These are phyloP conservation scores for Phytopythium cucurbitacearum DNA, from an alignment of 352 stramenopile genomes.

Conservation along the genomic window DNA sequence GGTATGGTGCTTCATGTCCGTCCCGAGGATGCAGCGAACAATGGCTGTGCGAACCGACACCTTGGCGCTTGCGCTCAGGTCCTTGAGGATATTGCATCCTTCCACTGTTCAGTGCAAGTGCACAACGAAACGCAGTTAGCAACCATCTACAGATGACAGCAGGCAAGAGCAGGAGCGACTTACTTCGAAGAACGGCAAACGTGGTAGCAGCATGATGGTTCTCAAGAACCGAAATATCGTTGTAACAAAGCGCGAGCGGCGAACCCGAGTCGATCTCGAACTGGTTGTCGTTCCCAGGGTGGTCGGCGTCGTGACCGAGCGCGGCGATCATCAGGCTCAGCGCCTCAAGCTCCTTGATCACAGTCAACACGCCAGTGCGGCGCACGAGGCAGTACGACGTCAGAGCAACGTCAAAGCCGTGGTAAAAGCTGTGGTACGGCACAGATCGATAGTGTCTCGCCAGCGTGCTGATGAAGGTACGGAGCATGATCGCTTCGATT, in stretches of 20 bases:
- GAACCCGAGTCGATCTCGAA: constrained; percentile 85
- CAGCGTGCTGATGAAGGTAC: constrained; percentile 50
- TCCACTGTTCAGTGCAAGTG: constrained; percentile 16
- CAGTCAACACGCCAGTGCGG: constrained; percentile 36
- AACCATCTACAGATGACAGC: background rate
- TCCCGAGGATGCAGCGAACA: constrained; percentile 74
- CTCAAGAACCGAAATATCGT: constrained; percentile 87
- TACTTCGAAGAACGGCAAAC: constrained; percentile 55
- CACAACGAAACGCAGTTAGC: constrained; percentile 7
- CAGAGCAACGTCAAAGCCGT: constrained; percentile 78
- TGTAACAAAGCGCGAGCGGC: constrained; percentile 81
- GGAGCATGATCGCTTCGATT: constrained; percentile 42
- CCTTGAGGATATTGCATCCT: constrained; percentile 56
- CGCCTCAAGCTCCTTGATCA: constrained; percentile 75
- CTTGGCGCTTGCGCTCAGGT: constrained; percentile 40
- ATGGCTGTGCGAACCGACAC: constrained; percentile 50
- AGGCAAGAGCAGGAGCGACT: constrained; percentile 7
- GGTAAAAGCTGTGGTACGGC: constrained; percentile 86
- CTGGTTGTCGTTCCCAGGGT: constrained; percentile 87
- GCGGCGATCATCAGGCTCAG: constrained; percentile 78
- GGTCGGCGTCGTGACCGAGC: constrained; percentile 84
- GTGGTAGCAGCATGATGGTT: constrained; percentile 84
- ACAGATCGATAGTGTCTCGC: constrained; percentile 59
- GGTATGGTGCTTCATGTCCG: constrained; percentile 83
- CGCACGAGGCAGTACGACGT: constrained; percentile 60